Percentiles rank a stretch among this genome's conserved stretches.
These are phyloP conservation scores for Meripilus lineatus DNA, from an alignment of 1,284 basidiomycete genomes.

Conservation along the genomic window DNA sequence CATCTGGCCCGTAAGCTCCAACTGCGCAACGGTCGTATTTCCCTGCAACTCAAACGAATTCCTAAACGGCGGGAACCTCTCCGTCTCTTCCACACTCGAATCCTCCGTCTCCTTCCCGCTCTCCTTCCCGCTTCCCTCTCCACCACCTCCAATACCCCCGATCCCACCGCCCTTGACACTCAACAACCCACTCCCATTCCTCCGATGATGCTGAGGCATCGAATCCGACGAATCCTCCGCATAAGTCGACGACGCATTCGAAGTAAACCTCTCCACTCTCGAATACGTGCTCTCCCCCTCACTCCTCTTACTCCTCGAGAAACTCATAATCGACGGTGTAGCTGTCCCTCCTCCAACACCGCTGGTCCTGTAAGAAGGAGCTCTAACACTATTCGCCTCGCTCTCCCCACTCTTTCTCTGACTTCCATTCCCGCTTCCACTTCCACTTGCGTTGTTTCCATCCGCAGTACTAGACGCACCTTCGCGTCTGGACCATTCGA, in stretches of 20 bases:
- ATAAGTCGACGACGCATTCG: constrained; percentile 1
- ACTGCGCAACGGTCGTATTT: constrained; percentile 73
- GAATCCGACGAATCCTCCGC: constrained; percentile 10
- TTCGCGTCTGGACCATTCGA: constrained; percentile 53
- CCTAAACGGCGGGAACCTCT: constrained; percentile 59
- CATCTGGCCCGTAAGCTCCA: constrained; percentile 75
- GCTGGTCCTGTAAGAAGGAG: constrained; percentile 10
- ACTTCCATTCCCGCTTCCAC: no score
- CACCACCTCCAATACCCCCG: constrained; percentile 8
- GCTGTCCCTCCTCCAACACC: not conserved
- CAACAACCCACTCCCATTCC: no score
- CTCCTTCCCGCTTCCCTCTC: constrained; percentile 22
- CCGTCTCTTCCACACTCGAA: constrained; percentile 41
- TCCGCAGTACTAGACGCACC: no score
- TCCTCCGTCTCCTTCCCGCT: constrained; percentile 34
- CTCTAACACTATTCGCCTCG: constrained; percentile 24
- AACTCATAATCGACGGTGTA: not conserved
- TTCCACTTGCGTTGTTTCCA: no score
- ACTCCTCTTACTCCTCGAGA: not conserved
- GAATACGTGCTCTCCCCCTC: not conserved
- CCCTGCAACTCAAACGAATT: constrained; percentile 69
- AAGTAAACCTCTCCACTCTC: no score
- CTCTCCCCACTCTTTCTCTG: constrained; percentile 29
- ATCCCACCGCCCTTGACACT: no score
- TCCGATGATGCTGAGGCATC: constrained; percentile 6